Evolutionary conservation across 108 stramenopile species (phyloP), one percentile per base, ranked within the genome.

Genomic region (Craspedostauros australis): DNA sequence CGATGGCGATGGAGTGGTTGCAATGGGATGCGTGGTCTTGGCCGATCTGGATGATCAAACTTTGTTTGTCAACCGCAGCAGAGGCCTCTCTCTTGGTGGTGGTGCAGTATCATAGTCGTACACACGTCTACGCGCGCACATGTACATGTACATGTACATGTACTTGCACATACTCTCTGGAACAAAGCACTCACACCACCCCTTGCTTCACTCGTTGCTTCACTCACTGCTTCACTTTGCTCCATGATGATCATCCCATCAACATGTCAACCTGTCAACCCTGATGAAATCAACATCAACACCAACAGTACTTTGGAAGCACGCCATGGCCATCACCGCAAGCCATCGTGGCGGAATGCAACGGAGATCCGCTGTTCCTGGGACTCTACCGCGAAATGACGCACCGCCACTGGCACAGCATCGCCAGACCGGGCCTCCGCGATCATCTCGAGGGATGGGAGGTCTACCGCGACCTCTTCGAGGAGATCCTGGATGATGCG

Each of bases 381-480:
- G 77, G 82, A 4, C 54, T 94, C 18, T 94, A 94, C 67, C 73
- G 79, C 16, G 93, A 94, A 66, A 62, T 91, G 46, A 81, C 83
- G 11, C 75, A 76, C 29, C 86, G 93, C 29, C 93, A 94, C 68
- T 75, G 81, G 59, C 88, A 88, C 50, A 77, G 79, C 31, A 74
- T 88, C 22, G 62, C 68, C 31, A 82, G 87, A 33, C 84, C 87
- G 42, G 84, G 50, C n/a, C 53, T 87, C 22, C 72, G 73, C 39
- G 93, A 94, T 60, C 86, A 85, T 25, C 77, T 94, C 39, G 87
- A 86, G 53, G 91, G 91, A 24, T 96, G 90, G 90, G 67, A 84
- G 40, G 82, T 84, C 47, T 96, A 96, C 72, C 57, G 73, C 11
- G 72, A 73, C 24, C 64, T 96, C 33, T 93, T 96, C 59, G 92